Base-by-base conservation (phyloP, 805 yeast genomes). In the Debaryomyces tyrocola region DNA sequence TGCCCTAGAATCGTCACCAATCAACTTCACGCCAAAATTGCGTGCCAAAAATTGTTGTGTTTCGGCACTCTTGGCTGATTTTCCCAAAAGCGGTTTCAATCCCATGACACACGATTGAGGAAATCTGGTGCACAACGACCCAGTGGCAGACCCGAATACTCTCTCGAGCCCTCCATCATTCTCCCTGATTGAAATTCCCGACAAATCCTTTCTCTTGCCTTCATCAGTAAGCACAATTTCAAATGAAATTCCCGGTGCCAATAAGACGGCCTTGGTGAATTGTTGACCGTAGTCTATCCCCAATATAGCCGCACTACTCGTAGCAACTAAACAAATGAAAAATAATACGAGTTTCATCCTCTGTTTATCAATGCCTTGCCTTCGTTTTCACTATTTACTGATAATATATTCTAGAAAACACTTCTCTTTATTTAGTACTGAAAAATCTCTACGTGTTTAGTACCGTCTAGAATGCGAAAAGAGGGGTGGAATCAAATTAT, bases 271-370 rank as follows among this genome's bases (percentile, higher is more conserved):
- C 63, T 94, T 94, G 20, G 90, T 80, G 71, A 75, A 87, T 58
- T 90, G 92, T 46, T 87, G 85, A 44, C 99, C 99, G 59, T 78
- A 84, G 63, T 94, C 99, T 34, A 94, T 73, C 18, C 97, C 98
- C 41, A 94, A 70, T 8, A 94, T 78, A 2, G 97, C 92, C 9
- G 79, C 82, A 8, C 63, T 52, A 1, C 66, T 59, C 6, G 47
- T 33, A 14, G 60, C 47, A 4, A 60, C 28, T 14, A 54, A 49
- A 39, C 31, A 31, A 15, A 39, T 48, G 20, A 54, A 46, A 28
- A 46, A 40, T 15, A 46, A 38, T 18, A 40, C 17, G 15, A 51
- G 31, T 43, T 34, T 49, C 55, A 49, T 49, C 21, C 7, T 34
- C 11, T 15, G n/a, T 24, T 31, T n/a, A n/a, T 31, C 34, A 31